Evolutionary conservation across 1,139 yeast genomes (phyloP).

Genomic region (Geotrichum fermentans): DNA sequence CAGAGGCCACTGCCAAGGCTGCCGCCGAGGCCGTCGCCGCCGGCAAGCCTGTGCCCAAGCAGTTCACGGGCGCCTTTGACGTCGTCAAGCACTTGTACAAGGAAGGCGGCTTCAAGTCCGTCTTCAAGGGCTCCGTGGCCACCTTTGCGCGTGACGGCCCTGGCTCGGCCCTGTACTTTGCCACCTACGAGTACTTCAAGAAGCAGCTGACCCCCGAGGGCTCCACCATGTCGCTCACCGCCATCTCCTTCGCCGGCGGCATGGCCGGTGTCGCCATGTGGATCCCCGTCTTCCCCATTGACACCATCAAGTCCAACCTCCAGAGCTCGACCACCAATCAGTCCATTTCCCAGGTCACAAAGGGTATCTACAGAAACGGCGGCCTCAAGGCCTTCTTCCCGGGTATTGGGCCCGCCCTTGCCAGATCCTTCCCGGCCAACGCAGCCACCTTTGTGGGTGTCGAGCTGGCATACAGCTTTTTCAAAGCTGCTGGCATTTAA

Average conservation of each 20-base stretch:
- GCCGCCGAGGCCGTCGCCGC: constrained; percentile 37
- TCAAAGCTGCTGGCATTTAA: constrained; percentile 33
- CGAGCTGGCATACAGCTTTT: constrained; percentile 72
- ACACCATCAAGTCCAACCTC: constrained; percentile 85
- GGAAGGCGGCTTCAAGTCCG: constrained; percentile 78
- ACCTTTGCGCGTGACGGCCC: constrained; percentile 97
- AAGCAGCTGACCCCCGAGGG: constrained; percentile 53
- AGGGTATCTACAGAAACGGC: constrained; percentile 57
- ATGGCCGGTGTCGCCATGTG: constrained; percentile 96
- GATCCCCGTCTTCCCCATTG: constrained; percentile 93
- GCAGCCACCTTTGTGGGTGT: constrained; percentile 97
- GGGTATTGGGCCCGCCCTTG: constrained; percentile 91
- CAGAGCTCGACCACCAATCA: constrained; percentile 59
- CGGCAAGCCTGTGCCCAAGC: constrained; percentile 26
- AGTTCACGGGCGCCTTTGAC: constrained; percentile 48
- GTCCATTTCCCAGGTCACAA: constrained; percentile 63
- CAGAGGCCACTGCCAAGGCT: not conserved
- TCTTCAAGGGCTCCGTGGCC: constrained; percentile 87
- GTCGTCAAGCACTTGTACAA: constrained; percentile 67
- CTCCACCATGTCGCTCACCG: constrained; percentile 52
- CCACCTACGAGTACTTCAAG: constrained; percentile 84
- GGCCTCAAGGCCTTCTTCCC: constrained; percentile 95
- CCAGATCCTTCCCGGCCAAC: constrained; percentile 95
- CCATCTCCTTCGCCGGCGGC: constrained; percentile 88
- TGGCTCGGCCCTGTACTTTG: constrained; percentile 95